Conservation (phyloP, 108 stramenopile genomes). For the Nitzschia sp. region DNA sequence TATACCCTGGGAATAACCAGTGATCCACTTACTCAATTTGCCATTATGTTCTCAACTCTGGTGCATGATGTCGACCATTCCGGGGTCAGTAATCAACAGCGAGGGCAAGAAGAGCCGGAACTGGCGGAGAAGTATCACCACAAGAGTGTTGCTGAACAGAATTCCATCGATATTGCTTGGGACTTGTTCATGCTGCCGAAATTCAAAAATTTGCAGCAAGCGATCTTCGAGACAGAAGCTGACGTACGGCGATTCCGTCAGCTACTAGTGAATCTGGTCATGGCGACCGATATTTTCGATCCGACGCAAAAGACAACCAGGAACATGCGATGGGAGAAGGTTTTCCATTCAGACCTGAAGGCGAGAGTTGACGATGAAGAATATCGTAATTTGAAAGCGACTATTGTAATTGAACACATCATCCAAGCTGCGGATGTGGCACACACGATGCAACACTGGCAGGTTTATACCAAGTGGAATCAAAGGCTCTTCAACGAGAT, state of each 20-base stretch:
- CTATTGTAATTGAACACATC: slow-evolving; percentile 50
- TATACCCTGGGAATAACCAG: slow-evolving; percentile 22
- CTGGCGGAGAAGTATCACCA: slow-evolving; percentile 36
- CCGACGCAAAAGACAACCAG: slow-evolving; percentile 27
- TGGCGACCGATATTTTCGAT: slow-evolving; percentile 52
- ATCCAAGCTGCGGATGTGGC: slow-evolving; percentile 39
- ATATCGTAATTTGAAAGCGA: slow-evolving; percentile 31
- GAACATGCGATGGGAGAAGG: slow-evolving; percentile 48
- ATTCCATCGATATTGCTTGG: slow-evolving; percentile 41
- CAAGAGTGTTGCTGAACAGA: slow-evolving; percentile 45
- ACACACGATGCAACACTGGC: slow-evolving; percentile 34
- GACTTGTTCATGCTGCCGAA: slow-evolving; percentile 34
- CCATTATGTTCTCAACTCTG: slow-evolving; percentile 41
- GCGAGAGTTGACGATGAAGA: neutral
- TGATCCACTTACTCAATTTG: slow-evolving; percentile 46
- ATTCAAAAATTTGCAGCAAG: slow-evolving; percentile 21
- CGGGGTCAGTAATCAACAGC: slow-evolving; percentile 42
- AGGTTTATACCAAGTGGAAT: slow-evolving; percentile 37
- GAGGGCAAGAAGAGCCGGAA: slow-evolving; percentile 29
- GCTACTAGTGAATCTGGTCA: slow-evolving; percentile 38
- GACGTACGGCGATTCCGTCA: slow-evolving; percentile 39
- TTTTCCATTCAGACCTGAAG: slow-evolving; percentile 28
- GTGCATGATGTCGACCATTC: slow-evolving; percentile 52
- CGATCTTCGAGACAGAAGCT: slow-evolving; percentile 25
- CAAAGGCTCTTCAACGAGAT: slow-evolving; percentile 24